Base-by-base conservation (phyloP, 2,329 filamentous ascomycete genomes). In the Hypoxylon sp. region DNA sequence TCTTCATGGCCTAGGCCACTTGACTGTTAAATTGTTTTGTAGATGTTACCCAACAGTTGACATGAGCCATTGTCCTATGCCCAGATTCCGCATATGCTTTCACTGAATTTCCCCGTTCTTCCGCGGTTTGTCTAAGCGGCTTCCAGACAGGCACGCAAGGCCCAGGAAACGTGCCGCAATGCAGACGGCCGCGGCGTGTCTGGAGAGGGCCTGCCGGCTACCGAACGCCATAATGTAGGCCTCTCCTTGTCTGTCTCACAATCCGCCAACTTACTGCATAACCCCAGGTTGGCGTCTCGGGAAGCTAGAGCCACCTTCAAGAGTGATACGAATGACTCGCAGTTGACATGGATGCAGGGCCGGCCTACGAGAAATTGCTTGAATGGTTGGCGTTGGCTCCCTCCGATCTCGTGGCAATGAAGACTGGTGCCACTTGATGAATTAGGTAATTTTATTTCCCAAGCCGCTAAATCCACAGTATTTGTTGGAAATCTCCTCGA, bases 201-300 rank as follows among this genome's bases (percentile, higher is more conserved):
- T 63, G 44, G 46, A 55, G 60, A 57, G 49, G 46, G 40, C 44
- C 58, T 65, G 57, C 50, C 49, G 57, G 49, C 14, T 62, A 28
- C 63, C 49, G 58, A 60, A 49, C 36, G 33, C 24, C 32, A 60
- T 36, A 48, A 24, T 38, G 55, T 60, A 40, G 56, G n/a, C n/a
- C 38, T 24, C 49, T 51, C 52, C 33, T 52, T 8, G 12, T 33
- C 54, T 62, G 59, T 61, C 46, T 54, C 48, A 61, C 61, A 26
- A 61, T 60, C 52, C 48, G 48, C 42, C 44, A 45, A 28, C 28
- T 22, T 36, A 24, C 46, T 50, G 46, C 54, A 51, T 42, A 38
- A 63, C 46, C 51, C 58, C 51, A 45, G 50, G 26, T 48, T 40
- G 30, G 18, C 32, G 24, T 50, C 12, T 26, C 38, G 49, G 24